Evolutionary conservation across 2,329 filamentous ascomycete species (phyloP).

Genomic region (Talaromyces albobiverticillius): DNA sequence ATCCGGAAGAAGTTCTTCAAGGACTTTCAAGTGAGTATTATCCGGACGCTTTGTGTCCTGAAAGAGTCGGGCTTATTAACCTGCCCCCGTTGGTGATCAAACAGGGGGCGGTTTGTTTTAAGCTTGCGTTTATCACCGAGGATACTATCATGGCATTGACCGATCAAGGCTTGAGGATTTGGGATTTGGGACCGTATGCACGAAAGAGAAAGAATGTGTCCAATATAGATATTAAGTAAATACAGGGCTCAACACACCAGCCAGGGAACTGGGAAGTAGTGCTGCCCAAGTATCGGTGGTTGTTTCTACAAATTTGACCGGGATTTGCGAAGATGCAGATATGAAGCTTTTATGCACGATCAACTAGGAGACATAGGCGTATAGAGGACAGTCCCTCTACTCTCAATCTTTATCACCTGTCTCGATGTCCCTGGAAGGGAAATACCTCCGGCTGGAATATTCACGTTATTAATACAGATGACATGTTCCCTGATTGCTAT

Average conservation of each 20-base stretch:
- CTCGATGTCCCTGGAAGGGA: not conserved
- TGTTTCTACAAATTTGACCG: not conserved
- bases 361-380: too few relatives aligned
- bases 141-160: slow-evolving; percentile 41
- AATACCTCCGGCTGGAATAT: not conserved
- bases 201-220: slow-evolving; percentile 20
- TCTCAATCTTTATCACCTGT: not conserved
- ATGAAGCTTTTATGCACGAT: not conserved
- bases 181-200: slow-evolving; percentile 32
- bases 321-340: not conserved
- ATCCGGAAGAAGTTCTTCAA: slow-evolving; percentile 33
- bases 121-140: slow-evolving; percentile 34
- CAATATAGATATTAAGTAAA: slow-evolving; percentile 2
- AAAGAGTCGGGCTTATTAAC: slow-evolving; percentile 22
- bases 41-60: slow-evolving; percentile 25
- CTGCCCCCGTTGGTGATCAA: slow-evolving; percentile 33
- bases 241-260: not conserved
- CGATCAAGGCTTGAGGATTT: slow-evolving; percentile 39
- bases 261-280: not conserved
- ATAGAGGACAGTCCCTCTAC: too few relatives aligned
- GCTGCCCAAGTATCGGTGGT: not conserved
- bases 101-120: slow-evolving; percentile 37
- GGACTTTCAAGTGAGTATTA: slow-evolving; percentile 26
- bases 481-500: not conserved
- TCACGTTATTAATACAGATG: not conserved